phyloP scores from a whole-genome alignment of 2,329 filamentous ascomycete genomes.

The Sarocladiaceae sp. region DNA sequence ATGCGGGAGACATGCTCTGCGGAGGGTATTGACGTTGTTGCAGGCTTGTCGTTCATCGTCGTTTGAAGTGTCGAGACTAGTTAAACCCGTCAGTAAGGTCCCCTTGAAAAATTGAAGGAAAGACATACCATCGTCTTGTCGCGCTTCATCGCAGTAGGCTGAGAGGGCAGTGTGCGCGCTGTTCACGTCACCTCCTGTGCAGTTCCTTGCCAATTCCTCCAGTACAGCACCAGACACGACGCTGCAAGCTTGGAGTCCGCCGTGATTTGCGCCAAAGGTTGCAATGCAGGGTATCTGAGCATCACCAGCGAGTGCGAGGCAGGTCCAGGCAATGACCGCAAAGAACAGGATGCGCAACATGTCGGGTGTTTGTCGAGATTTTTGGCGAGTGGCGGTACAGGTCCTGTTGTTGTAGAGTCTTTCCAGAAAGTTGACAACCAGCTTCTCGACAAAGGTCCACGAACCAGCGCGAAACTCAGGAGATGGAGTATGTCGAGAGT shows the following conservation, averaged over 20 bases:
- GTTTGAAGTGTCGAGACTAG: no score
- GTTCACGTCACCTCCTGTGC: background rate
- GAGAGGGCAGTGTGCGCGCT: background rate
- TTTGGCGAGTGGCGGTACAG: no score
- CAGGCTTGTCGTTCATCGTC: background rate
- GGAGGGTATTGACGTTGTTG: no score
- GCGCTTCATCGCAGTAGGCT: background rate
- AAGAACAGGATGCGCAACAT: background rate
- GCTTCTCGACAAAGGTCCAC: no score
- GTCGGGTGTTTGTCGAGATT: background rate
- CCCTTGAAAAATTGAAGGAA: background rate
- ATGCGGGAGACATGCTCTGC: background rate
- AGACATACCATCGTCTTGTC: background rate
- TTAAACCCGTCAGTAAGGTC: no score
- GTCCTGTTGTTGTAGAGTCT: background rate
- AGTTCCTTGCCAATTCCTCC: slow-evolving; percentile 3
- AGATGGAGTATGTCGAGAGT: background rate
- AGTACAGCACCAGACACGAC: background rate
- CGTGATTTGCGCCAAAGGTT: background rate
- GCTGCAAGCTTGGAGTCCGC: background rate
- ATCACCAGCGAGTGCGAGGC: background rate
- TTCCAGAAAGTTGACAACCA: background rate
- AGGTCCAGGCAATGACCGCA: background rate
- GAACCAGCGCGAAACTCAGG: background rate
- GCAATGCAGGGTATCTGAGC: background rate